Percentiles rank a stretch among this genome's conserved stretches.
Conservation (phyloP, 352 stramenopile species). For the Pythium phragmiticola region DNA sequence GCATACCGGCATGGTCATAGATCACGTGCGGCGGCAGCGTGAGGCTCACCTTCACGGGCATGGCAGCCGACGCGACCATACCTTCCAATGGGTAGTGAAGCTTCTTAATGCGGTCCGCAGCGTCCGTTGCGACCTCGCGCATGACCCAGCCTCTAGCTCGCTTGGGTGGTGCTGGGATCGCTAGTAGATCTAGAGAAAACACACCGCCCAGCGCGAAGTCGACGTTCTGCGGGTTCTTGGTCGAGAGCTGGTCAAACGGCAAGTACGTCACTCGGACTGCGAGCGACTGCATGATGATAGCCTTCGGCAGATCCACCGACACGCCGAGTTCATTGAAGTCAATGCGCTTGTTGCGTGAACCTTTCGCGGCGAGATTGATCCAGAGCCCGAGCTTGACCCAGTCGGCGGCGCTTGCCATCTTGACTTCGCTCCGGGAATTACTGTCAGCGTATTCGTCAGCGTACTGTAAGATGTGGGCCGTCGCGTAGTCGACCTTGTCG, state of each 20-base stretch:
- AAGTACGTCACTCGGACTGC: slow-evolving; percentile 60
- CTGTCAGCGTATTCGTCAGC: slow-evolving; percentile 72
- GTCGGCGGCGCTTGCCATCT: slow-evolving; percentile 47
- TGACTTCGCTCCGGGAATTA: slow-evolving; percentile 58
- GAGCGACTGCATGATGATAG: slow-evolving; percentile 74
- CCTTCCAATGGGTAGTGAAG: slow-evolving; percentile 76
- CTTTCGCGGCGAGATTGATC: slow-evolving; percentile 75
- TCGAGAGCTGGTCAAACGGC: slow-evolving; percentile 55
- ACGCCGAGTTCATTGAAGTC: slow-evolving; percentile 69
- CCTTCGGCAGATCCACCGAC: slow-evolving; percentile 74
- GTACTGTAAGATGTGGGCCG: slow-evolving; percentile 67
- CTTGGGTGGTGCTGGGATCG: slow-evolving; percentile 64
- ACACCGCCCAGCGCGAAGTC: slow-evolving; percentile 63
- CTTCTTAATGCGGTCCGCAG: slow-evolving; percentile 47
- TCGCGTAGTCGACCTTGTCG: slow-evolving; percentile 67
- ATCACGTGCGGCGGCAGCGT: slow-evolving; percentile 52
- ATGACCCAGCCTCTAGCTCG: slow-evolving; percentile 76
- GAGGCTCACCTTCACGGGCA: slow-evolving; percentile 67
- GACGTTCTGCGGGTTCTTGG: slow-evolving; percentile 25
- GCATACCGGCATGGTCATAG: slow-evolving; percentile 24
- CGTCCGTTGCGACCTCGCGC: slow-evolving; percentile 52
- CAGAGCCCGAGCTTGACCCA: slow-evolving; percentile 64
- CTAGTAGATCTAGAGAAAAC: slow-evolving; percentile 66
- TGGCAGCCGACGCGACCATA: slow-evolving; percentile 61
- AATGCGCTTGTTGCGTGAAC: slow-evolving; percentile 71